Base-by-base conservation (phyloP, 176 grass and related monocot genomes). In the Elaeis guineensis region DNA sequence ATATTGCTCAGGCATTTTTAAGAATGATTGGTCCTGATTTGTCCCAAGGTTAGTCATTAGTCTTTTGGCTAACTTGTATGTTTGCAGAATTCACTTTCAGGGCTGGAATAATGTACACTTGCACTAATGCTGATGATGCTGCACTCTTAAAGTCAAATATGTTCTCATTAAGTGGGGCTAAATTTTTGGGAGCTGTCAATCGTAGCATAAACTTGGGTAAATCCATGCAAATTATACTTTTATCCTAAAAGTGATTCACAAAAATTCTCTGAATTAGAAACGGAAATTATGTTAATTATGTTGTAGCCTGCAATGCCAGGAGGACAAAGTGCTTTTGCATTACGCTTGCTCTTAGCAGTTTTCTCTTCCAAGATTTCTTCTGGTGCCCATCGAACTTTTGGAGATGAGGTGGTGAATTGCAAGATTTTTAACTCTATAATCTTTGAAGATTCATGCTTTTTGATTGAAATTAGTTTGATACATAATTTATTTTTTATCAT, bases 341-440 rank as follows among this genome's bases (percentile, higher is more conserved):
- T 97, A 66, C 83, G 87, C 50, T 69, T 97, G 80, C 78, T 89
- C 35, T 74, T 97, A n/a, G 93, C 93, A 6, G 48, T 89, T 64
- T 97, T 97, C 59, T 97, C 93, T 29, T 91, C 87, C 17, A 97
- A 83, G 59, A 89, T 97, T 58, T 85, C 93, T 55, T 89, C 78
- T 1, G 76, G 73, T 8, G 72, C 84, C 21, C 88, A 91, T 83
- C 62, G 73, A 64, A 58, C 72, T 2, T 97, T 97, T 35, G 92
- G 92, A 60, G 92, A 97, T 21, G 92, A 97, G 83, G 92, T 90
- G 56, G 25, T 44, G 9, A 44, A 44, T 44, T 44, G 8, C 2
- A 0, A 44, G 0, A 12, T 44, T 44, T 23, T 12, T 44, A 44
- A 44, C 35, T 14, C 14, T 12, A 44, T 72, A 21, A 23, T 19